Evolutionary conservation across 2,329 filamentous ascomycete species (phyloP).

Genomic region (Colletotrichum sp.): DNA sequence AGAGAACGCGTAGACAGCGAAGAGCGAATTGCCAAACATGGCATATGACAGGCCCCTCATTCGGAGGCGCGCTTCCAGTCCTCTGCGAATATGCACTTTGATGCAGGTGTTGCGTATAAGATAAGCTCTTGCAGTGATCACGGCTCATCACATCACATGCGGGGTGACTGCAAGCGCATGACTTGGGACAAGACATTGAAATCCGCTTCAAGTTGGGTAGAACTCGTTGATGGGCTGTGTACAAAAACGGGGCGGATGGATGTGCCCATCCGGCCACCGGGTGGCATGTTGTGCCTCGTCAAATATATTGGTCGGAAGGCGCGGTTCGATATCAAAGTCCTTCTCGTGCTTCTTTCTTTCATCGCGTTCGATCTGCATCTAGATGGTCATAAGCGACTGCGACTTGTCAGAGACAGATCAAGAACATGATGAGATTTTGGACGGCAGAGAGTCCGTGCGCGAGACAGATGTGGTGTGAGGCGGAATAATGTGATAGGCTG

Average conservation of each 20-base stretch:
- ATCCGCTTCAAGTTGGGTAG: neutral
- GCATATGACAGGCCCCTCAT: neutral
- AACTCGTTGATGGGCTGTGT: neutral
- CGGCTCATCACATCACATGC: neutral
- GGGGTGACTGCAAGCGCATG: neutral
- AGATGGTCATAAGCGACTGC: neutral
- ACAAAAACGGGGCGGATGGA: neutral
- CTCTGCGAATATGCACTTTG: neutral
- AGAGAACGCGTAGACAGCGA: neutral
- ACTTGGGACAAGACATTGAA: neutral
- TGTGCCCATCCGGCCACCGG: neutral
- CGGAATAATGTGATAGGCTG: neutral
- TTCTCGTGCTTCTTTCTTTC: neutral
- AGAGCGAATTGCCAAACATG: neutral
- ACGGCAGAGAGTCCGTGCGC: neutral
- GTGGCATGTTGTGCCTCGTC: neutral
- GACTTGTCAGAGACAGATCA: neutral
- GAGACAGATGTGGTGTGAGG: neutral
- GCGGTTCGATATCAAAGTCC: neutral
- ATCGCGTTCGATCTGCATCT: conserved; percentile 3
- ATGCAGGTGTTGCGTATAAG: neutral
- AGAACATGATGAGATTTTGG: neutral
- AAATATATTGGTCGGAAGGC: neutral
- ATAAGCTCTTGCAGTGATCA: neutral
- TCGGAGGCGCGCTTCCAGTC: neutral